Evolutionary conservation across 2,329 filamentous ascomycete species (phyloP).

Genomic region (Trichophyton schoenleinii): DNA sequence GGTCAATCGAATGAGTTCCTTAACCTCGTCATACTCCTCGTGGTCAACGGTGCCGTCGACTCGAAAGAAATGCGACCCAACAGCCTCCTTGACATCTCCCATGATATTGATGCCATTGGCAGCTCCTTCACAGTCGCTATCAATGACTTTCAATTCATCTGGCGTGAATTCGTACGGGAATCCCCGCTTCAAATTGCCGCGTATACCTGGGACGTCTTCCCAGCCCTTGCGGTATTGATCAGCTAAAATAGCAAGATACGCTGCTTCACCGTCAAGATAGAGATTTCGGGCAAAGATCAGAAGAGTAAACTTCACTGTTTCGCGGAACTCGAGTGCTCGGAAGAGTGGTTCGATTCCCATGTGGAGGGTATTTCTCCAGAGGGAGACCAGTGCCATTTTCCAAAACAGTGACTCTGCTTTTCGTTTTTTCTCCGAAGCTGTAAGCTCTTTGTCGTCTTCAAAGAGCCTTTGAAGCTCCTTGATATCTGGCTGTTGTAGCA

Average conservation of each 20-base stretch:
- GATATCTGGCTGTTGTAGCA: not conserved
- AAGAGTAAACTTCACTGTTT: not conserved
- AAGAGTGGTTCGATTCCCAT: slow-evolving; percentile 2
- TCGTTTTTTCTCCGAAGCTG: not conserved
- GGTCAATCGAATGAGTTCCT: not conserved
- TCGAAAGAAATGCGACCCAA: slow-evolving; percentile 6
- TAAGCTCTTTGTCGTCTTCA: not conserved
- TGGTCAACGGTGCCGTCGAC: slow-evolving; percentile 8
- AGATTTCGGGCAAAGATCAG: slow-evolving; percentile 2
- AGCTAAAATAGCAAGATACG: not conserved
- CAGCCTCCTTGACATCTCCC: not conserved
- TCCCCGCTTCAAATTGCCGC: not conserved
- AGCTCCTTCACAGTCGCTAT: slow-evolving; percentile 2
- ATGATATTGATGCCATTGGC: slow-evolving; percentile 2
- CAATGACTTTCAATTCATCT: slow-evolving; percentile 4
- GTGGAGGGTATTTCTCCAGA: not conserved
- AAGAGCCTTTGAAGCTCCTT: not conserved
- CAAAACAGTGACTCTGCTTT: slow-evolving; percentile 2
- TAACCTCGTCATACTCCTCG: slow-evolving; percentile 8
- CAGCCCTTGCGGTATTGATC: slow-evolving; percentile 4
- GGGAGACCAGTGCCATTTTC: slow-evolving; percentile 1
- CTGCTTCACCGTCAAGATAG: slow-evolving; percentile 4
- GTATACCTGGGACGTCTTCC: not conserved
- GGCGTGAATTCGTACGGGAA: slow-evolving; percentile 7
- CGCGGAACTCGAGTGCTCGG: slow-evolving; percentile 2